Conservation (phyloP, 805 yeast genomes). For the Sugiyamaella smithiae region DNA sequence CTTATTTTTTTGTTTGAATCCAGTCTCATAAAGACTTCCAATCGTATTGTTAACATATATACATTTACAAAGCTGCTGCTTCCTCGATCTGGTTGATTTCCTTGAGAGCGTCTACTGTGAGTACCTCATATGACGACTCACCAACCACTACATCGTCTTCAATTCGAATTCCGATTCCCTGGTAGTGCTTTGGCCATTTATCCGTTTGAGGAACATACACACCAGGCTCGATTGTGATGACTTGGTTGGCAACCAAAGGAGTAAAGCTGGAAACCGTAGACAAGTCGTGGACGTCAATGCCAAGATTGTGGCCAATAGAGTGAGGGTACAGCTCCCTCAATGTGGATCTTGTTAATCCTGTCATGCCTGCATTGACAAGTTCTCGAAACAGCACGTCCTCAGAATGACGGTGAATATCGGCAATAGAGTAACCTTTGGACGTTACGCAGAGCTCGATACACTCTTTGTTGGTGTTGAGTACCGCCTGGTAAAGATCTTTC, state of each 20-base stretch:
- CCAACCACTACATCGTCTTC: conserved; percentile 92
- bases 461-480: conserved; percentile 72
- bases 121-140: conserved; percentile 48
- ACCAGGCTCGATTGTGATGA: conserved; percentile 94
- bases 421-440: conserved; percentile 50
- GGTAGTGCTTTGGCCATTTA: conserved; percentile 71
- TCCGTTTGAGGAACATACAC: conserved; percentile 76
- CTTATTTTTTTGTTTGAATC: too few relatives aligned
- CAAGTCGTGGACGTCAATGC: conserved; percentile 65
- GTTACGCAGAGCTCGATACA: conserved; percentile 72
- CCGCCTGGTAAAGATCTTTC: conserved; percentile 83
- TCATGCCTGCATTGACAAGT: conserved; percentile 69
- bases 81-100: conserved; percentile 77
- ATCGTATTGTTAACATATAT: too few relatives aligned
- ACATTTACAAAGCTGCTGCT: conserved; percentile 1
- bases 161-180: conserved; percentile 88
- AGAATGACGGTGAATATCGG: conserved; percentile 73
- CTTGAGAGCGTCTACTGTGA: conserved; percentile 82
- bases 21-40: too few relatives aligned
- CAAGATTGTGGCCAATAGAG: conserved; percentile 92
- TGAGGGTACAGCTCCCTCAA: conserved; percentile 73
- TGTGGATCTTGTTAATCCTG: conserved; percentile 28
- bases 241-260: conserved; percentile 64
- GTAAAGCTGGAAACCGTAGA: conserved; percentile 47
- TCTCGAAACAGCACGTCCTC: conserved; percentile 58